Conservation (phyloP, 1,284 basidiomycete species). For the Mycosarcoma maydis region DNA sequence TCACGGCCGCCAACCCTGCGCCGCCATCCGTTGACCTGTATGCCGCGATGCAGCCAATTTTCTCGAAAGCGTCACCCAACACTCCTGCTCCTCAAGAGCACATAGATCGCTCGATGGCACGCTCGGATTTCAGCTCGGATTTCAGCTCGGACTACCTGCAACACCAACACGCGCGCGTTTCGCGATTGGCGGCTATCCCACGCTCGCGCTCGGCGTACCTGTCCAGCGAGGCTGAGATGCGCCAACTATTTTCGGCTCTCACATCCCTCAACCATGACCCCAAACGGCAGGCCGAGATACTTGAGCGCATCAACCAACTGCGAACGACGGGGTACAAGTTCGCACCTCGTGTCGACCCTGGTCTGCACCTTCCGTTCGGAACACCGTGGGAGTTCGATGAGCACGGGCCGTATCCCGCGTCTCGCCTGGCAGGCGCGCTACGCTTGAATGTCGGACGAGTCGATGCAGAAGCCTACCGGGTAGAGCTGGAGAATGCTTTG, state of each 20-base stretch:
- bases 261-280: not conserved
- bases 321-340: slow-evolving; percentile 3
- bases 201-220: not conserved
- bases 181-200: not conserved
- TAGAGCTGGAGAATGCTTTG: slow-evolving; percentile 22
- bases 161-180: not conserved
- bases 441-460: not conserved
- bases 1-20: too few relatives aligned
- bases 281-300: not conserved
- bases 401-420: not conserved
- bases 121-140: too few relatives aligned
- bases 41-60: too few relatives aligned
- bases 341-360: slow-evolving; percentile 2
- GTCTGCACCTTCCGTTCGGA: slow-evolving; percentile 2
- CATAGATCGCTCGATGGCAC: too few relatives aligned
- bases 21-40: too few relatives aligned
- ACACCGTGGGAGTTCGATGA: not conserved
- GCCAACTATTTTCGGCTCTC: not conserved
- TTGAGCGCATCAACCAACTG: slow-evolving; percentile 8
- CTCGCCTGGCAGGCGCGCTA: not conserved
- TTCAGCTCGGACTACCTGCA: not conserved
- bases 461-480: not conserved
- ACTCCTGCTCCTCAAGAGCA: too few relatives aligned
- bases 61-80: too few relatives aligned
- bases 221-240: not conserved